These are phyloP conservation scores for Eimeria maxima DNA, from an alignment of 169 alveolate genomes.

Conservation along the genomic window DNA sequence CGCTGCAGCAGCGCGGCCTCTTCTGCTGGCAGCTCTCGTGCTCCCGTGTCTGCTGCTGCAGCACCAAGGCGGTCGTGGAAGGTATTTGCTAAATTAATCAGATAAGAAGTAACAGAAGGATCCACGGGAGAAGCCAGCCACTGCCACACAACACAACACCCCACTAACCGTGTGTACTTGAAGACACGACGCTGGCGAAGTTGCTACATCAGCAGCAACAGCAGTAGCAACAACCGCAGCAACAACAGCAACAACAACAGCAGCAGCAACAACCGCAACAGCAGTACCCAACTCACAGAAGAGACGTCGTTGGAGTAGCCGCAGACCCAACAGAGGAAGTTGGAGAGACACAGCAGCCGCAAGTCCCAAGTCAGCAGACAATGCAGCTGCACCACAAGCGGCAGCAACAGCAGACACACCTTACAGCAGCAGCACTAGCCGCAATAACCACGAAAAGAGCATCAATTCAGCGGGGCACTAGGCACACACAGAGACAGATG, in stretches of 20 bases:
- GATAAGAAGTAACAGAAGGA: background rate
- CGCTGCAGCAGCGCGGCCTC: conserved; percentile 45
- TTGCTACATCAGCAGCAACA: background rate
- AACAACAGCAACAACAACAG: background rate
- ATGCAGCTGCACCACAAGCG: conserved; percentile 46
- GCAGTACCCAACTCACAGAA: background rate
- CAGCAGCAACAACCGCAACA: conserved; percentile 3
- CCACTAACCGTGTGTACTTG: too few species aligned
- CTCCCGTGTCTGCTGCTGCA: background rate
- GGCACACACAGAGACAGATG: background rate
- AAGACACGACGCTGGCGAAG: background rate
- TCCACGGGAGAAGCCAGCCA: conserved; percentile 26
- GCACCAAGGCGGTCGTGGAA: conserved; percentile 42
- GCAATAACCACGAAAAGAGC: background rate
- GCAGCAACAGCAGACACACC: background rate
- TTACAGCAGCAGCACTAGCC: too few species aligned
- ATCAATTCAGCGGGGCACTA: background rate
- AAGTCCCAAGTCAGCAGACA: conserved; percentile 55
- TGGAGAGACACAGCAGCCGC: conserved; percentile 53
- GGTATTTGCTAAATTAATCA: background rate
- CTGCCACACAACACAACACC: background rate
- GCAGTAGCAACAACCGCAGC: conserved; percentile 21
- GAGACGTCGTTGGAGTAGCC: conserved; percentile 54
- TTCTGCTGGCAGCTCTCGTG: conserved; percentile 73
- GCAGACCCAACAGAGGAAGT: conserved; percentile 56